Percentiles rank a stretch among this genome's conserved stretches.
Evolutionary conservation across 116 monocot genomes (phyloP).

Genomic region (Iris pallida): DNA sequence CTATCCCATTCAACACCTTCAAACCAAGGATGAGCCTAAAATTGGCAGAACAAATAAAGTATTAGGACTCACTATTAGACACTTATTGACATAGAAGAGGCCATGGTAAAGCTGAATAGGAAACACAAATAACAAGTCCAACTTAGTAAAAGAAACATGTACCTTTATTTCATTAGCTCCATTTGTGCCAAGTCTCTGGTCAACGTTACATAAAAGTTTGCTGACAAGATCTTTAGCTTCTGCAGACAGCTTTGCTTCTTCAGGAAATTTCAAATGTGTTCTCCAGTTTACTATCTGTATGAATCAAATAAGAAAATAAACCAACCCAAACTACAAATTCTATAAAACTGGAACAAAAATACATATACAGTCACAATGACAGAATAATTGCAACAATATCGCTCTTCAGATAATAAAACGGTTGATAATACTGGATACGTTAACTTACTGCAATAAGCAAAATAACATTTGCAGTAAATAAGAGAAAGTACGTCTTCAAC

Average conservation of each 20-base stretch:
- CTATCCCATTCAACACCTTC: slow-evolving; percentile 51
- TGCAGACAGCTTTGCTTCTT: slow-evolving; percentile 58
- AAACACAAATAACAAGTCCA: not conserved
- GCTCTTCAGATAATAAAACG: not conserved
- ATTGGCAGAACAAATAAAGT: slow-evolving; percentile 8
- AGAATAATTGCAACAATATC: not conserved
- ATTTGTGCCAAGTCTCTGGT: slow-evolving; percentile 73
- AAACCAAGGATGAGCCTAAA: slow-evolving; percentile 77
- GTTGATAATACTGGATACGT: not conserved
- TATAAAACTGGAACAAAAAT: not conserved
- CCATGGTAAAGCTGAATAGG: not conserved
- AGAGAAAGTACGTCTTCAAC: not conserved
- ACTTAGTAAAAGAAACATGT: not conserved
- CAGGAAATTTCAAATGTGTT: slow-evolving; percentile 80
- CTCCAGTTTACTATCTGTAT: slow-evolving; percentile 90
- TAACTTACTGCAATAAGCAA: not conserved
- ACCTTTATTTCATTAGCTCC: slow-evolving; percentile 89
- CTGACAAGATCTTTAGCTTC: slow-evolving; percentile 83
- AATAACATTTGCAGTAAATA: not conserved
- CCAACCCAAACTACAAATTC: not conserved
- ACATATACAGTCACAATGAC: not conserved
- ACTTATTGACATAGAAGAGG: not conserved
- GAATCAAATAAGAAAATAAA: slow-evolving; percentile 1
- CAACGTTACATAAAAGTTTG: slow-evolving; percentile 78
- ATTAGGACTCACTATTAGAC: not conserved